Percentiles rank a stretch among this genome's conserved stretches.
Evolutionary conservation across 2,329 filamentous ascomycete species (phyloP).

Genomic region (Rutstroemia sp.): DNA sequence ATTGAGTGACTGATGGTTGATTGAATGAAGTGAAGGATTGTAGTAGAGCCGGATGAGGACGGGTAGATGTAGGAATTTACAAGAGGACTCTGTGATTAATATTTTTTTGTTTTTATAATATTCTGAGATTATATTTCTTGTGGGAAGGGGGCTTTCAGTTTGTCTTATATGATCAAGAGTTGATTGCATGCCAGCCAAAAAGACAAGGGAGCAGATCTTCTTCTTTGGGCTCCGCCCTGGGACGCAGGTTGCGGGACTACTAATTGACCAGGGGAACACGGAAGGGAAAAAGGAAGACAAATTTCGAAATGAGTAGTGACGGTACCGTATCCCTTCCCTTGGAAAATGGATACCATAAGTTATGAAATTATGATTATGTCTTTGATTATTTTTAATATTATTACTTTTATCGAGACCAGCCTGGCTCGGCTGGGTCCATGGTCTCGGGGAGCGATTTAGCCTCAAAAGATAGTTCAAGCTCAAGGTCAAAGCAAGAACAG

Average conservation of each 20-base stretch:
- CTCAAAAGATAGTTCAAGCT: background rate
- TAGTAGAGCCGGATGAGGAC: slow-evolving; percentile 7
- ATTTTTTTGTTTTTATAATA: slow-evolving; percentile 7
- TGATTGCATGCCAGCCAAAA: slow-evolving; percentile 24
- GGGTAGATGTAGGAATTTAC: slow-evolving; percentile 10
- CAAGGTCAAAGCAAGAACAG: slow-evolving; percentile 5
- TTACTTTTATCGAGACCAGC: background rate
- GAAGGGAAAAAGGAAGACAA: slow-evolving; percentile 19
- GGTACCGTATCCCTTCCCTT: slow-evolving; percentile 3
- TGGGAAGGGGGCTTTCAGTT: slow-evolving; percentile 21
- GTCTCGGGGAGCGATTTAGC: slow-evolving; percentile 2
- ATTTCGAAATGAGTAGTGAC: slow-evolving; percentile 25
- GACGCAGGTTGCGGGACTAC: slow-evolving; percentile 16
- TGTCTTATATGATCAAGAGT: slow-evolving; percentile 26
- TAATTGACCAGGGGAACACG: slow-evolving; percentile 24
- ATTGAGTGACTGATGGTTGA: background rate
- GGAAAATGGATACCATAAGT: slow-evolving; percentile 5
- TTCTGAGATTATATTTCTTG: background rate
- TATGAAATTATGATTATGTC: slow-evolving; percentile 8
- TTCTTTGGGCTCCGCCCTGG: slow-evolving; percentile 16
- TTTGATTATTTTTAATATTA: background rate
- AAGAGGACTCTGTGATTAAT: slow-evolving; percentile 13
- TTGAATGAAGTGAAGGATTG: background rate
- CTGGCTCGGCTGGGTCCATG: background rate
- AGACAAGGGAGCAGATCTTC: slow-evolving; percentile 21